These are phyloP conservation scores for Penicillium mononematosum DNA, from an alignment of 495 filamentous ascomycete genomes.

Conservation along the genomic window DNA sequence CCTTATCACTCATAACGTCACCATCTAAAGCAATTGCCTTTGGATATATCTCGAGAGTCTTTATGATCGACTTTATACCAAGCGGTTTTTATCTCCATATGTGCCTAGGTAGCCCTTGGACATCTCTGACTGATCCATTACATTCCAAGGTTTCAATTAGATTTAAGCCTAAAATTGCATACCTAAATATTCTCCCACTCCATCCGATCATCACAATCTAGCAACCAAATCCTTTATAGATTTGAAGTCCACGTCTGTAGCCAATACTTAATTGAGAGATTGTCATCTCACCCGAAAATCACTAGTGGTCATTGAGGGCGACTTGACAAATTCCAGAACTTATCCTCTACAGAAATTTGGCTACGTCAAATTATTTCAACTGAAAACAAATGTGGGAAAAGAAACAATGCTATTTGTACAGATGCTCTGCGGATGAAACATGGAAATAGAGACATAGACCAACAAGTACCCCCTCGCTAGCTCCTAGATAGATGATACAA, in stretches of 20 bases:
- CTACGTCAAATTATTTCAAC: not conserved
- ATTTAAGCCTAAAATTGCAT: not conserved
- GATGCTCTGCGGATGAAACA: slow-evolving; percentile 11
- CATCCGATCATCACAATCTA: not conserved
- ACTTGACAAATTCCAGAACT: not conserved
- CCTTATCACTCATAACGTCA: not conserved
- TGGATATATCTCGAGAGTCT: not conserved
- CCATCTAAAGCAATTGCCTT: not conserved
- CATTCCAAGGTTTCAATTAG: not conserved
- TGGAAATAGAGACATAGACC: slow-evolving; percentile 10
- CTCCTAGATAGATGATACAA: slow-evolving; percentile 14
- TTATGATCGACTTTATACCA: slow-evolving; percentile 1
- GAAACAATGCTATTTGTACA: slow-evolving; percentile 32
- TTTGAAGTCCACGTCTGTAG: not conserved
- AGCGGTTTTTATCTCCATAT: not conserved
- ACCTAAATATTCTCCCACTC: not conserved
- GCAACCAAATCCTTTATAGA: not conserved
- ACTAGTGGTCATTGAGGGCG: not conserved
- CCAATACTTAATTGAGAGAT: not conserved
- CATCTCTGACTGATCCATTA: not conserved
- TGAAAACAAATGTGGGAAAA: not conserved
- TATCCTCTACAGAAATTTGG: not conserved
- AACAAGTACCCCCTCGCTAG: slow-evolving; percentile 16
- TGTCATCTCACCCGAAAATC: not conserved
- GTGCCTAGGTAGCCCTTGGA: not conserved